Base-by-base conservation (phyloP, 2,329 filamentous ascomycete species). In the Coniochaeta sp. region DNA sequence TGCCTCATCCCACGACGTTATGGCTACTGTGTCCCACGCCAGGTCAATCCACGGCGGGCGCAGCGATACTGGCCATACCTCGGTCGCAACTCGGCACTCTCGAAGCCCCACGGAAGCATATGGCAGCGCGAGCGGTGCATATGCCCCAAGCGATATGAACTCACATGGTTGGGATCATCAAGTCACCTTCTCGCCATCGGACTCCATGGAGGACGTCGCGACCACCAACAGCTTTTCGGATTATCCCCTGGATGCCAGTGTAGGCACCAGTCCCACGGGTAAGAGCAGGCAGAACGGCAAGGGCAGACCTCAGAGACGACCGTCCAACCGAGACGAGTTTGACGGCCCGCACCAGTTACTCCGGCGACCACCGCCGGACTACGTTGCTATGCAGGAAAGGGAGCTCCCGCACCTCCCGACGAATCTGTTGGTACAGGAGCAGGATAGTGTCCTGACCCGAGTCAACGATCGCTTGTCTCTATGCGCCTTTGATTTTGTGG, bases 401-500 rank as follows among this genome's bases (percentile, higher is more conserved):
- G 89, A 93, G 69, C 81, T 96, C 57, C 90, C 90, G 22, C 87
- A 90, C 72, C 84, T 95, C 34, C 91, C 91, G 55, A 92, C 90
- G 68, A 91, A 92, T 72, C 82, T 96, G 57, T 83, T 90, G 68
- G 87, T 91, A 59, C 87, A 91, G 74, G 91, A 96, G 74, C 91
- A 96, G 78, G 90, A 95, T 75, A 84, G 83, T 69, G 89, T 96
- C 67, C 79, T 95, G 60, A 85, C 84, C 60, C 84, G 88, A 73
- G 90, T 95, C 73, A 95, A 95, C 77, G 90, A 93, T 74, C 84
- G 90, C 63, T 80, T 96, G 54, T 92, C 90, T 26, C 89, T 89
- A 73, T 95, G 90, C 72, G 91, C 90, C 34, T 96, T 89, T 79
- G 90, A 96, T 75, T 96, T 96, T 74, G 88, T 96, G 68, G 91